Base-by-base conservation (phyloP, 1,284 basidiomycete genomes). In the Volvariella volvacea region DNA sequence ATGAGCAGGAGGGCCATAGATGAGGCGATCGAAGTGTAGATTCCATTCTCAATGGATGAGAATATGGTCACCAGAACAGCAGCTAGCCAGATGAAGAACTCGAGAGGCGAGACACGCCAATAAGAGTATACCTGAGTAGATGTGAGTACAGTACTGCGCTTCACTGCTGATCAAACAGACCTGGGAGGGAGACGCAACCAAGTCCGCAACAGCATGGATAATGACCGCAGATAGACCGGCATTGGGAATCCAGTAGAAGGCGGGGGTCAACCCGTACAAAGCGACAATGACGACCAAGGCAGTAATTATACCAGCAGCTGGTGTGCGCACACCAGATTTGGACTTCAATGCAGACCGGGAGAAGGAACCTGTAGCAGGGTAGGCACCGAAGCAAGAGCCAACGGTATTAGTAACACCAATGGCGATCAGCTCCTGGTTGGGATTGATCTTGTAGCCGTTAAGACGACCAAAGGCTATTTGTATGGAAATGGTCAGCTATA, bases 361-460 rank as follows among this genome's bases (percentile, higher is more conserved):
- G 77, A 99, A 99, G 0, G 94, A 98, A 12, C 95, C 96, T 6
- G 96, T 99, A 0, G 94, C 92, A 6, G 95, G 93, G 64, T 97
- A 99, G 1, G 92, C 95, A 47, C 81, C 78, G 63, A 97, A 96
- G 52, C 85, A 71, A 6, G 87, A 85, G 12, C 92, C 91, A 50
- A 93, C 59, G 0, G 85, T 85, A 61, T 94, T 95, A 8, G 92
- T 84, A n/a, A 98, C 92, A 34, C 96, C 95, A 52, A 99, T 98
- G 33, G 96, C 95, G 55, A 98, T 88, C 42, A 98, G 76, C 64
- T 98, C 95, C 64, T 98, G 95, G 67, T 93, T 94, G 14, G 95
- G 93, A 59, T 97, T 85, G 64, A 99, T 98, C 65, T 92, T 97
- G 76, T 99, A 99, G 30, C 87, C 86, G 64, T 99, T 98, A 51